A percentile compares a stretch with the other conserved stretches of the same genome.
phyloP scores from a whole-genome alignment of 2,329 filamentous ascomycete genomes.

The Cladophialophora chaetospira region DNA sequence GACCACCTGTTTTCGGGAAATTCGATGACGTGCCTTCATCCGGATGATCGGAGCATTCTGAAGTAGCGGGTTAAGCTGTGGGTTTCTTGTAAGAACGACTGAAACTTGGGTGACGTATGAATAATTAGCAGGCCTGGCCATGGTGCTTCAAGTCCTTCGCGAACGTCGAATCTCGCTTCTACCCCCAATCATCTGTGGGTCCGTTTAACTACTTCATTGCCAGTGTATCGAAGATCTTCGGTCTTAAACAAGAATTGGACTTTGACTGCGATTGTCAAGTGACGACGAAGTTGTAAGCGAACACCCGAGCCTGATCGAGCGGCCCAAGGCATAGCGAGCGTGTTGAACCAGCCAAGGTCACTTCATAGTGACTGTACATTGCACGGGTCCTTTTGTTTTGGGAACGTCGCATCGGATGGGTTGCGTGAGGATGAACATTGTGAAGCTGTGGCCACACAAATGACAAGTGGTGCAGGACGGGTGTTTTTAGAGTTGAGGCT shows the following conservation, averaged over 20 bases:
- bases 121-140: too few relatives aligned
- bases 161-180: not conserved
- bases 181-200: not conserved
- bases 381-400: not conserved
- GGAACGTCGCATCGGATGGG: not conserved
- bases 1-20: not conserved
- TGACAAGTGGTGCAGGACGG: not conserved
- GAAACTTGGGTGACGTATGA: too few relatives aligned
- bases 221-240: not conserved
- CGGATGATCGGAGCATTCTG: not conserved
- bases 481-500: not conserved
- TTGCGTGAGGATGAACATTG: not conserved
- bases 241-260: not conserved
- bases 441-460: not conserved
- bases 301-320: too few relatives aligned
- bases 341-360: too few relatives aligned
- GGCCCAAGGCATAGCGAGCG: too few relatives aligned
- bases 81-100: not conserved
- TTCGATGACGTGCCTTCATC: slow-evolving; percentile 11
- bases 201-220: not conserved
- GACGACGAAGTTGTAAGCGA: not conserved
- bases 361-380: not conserved
- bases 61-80: slow-evolving; percentile 4
- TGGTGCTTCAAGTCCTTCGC: too few relatives aligned
- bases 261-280: too few relatives aligned